Base-by-base conservation (phyloP, 208 protist species). In the Jaenimonas drosophilae region DNA sequence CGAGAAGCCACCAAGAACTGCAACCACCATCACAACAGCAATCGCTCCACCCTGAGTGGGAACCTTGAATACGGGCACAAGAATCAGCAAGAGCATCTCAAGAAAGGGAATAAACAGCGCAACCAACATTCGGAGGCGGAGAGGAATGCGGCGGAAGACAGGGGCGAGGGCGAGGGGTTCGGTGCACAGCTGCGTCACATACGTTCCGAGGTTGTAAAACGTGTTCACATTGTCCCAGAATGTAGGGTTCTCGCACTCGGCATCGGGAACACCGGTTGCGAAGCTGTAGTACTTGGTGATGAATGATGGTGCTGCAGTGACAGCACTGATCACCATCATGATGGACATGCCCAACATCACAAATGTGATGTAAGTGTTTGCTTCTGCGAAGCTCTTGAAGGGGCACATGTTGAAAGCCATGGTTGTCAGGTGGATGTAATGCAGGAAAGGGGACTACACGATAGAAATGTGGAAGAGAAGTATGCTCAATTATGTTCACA, bases 321-420 rank as follows among this genome's bases (percentile, higher is more conserved):
- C 73, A 11, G 64, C 53, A 44, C 75, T 89, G 40, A 73, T 72
- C 9, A 73, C 64, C 49, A 89, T 70, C 39, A 88, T 56, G 28
- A 65, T 59, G 21, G 70, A 78, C 20, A 71, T 37, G 39, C 79
- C 79, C 27, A 74, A 54, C 25, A 81, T 49, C 17, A 76, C 28
- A 24, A 85, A 62, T 19, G 71, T 68, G 11, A 74, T 29, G 40
- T 67, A 88, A 28, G 66, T 45, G 31, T 58, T 34, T 21, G 64
- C 51, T 26, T 64, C 62, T 21, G 38, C 34, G 12, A 27, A 43
- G 6, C 41, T 49, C 14, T 70, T 11, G 50, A 70, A 70, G 2
- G 37, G 39, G 12, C 52, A 16, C 6, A 66, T 38, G 23, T 37
- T 34, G 49, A 64, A 57, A 3, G 24, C 31, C n/a, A n/a, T n/a